Evolutionary conservation across 345 rosid species (phyloP), one percentile per base, ranked within the genome.

Genomic region (Acer negundo): DNA sequence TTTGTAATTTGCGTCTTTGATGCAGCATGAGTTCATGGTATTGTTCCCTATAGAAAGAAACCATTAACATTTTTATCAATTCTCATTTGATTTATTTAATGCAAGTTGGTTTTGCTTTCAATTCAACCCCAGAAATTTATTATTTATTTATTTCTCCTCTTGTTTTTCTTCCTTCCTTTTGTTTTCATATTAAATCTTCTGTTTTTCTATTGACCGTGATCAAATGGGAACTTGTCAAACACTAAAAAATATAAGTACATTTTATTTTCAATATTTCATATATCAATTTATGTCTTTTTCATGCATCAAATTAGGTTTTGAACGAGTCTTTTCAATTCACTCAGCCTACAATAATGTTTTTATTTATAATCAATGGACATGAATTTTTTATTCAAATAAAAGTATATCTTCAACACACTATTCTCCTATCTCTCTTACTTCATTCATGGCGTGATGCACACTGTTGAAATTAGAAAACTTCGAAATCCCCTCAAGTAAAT

Each of bases 1-100:
- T 76, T 83, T 82, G 38, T 79, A 83, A 2, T 77, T 88, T 1
- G 82, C 73, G 42, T 94, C 94, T 84, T 80, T 83, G 20, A 76
- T 84, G 82, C 98, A 95, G 77, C 99, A 95, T 53, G 91, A 88
- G 47, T 81, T 75, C 94, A 95, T 85, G 78, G 75, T 77, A 42
- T 73, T 80, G 62, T 58, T 86, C 62, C 91, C 99, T 94, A 75
- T 5, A 10, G 17, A 71, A 79, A 69, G 17, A 71, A 79, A 69
- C 24, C 22, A 75, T 67, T 67, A 62, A 79, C 55, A 49, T 56
- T 58, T 15, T 70, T 20, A 19, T 6, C 26, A 28, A 69, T 62
- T 62, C 13, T 42, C 51, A 71, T 59, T 6, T 22, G 31, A n/a
- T 8, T 28, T 74, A 64, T 23, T 63, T 24, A 46, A 42, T 42